A percentile compares a stretch with the other conserved stretches of the same genome.
Conservation (phyloP, 805 yeast species). For the Ogataea pini region DNA sequence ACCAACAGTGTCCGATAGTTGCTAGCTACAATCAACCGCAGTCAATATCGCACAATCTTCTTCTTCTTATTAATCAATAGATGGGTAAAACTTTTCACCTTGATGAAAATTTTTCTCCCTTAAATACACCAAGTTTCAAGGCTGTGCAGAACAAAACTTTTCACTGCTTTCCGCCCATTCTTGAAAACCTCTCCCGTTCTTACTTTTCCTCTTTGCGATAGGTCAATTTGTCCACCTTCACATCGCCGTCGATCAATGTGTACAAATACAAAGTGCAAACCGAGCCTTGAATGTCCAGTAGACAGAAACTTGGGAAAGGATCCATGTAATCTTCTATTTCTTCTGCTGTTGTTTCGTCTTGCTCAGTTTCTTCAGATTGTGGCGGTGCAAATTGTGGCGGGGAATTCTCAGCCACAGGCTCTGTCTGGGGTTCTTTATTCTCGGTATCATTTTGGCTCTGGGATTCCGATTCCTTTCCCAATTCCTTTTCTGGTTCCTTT, state of each 20-base stretch:
- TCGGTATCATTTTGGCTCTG: too few species aligned
- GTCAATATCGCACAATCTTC: neutral
- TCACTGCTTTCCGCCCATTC: neutral
- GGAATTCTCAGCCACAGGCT: slow-evolving; percentile 14
- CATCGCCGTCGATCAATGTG: slow-evolving; percentile 75
- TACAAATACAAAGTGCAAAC: slow-evolving; percentile 83
- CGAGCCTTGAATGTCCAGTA: slow-evolving; percentile 80
- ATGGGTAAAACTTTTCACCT: slow-evolving; percentile 10
- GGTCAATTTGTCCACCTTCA: slow-evolving; percentile 85
- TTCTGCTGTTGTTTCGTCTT: slow-evolving; percentile 15
- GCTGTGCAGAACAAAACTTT: slow-evolving; percentile 4
- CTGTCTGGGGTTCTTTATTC: slow-evolving; percentile 11
- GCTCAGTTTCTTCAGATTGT: slow-evolving; percentile 17
- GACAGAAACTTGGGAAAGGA: slow-evolving; percentile 83
- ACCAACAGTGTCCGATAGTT: neutral
- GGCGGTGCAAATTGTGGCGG: slow-evolving; percentile 18
- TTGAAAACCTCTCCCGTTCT: neutral
- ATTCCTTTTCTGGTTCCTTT: slow-evolving; percentile 4
- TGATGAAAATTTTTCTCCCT: slow-evolving; percentile 4
- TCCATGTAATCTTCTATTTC: slow-evolving; percentile 33
- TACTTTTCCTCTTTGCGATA: slow-evolving; percentile 49
- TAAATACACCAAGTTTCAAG: slow-evolving; percentile 5
- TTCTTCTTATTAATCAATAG: neutral
- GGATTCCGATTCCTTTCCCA: too few species aligned
- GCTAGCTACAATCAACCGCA: neutral